These are phyloP conservation scores for Helichrysum umbraculigerum DNA, from an alignment of 129 eudicot genomes.

Conservation along the genomic window DNA sequence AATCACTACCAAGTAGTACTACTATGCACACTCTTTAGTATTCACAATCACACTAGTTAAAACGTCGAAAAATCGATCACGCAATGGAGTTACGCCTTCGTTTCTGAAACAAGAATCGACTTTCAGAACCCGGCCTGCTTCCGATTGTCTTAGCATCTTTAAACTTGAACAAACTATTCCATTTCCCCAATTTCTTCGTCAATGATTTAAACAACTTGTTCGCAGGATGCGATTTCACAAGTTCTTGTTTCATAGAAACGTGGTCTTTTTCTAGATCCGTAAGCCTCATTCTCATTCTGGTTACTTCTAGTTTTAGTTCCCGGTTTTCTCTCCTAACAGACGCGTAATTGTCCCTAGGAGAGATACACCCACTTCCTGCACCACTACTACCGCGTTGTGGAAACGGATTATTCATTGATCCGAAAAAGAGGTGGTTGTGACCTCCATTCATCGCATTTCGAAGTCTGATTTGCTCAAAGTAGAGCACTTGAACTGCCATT, in stretches of 20 bases:
- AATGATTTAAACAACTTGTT: conserved; percentile 75
- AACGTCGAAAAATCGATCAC: conserved; percentile 29
- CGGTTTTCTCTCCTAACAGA: conserved; percentile 96
- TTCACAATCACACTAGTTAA: conserved; percentile 39
- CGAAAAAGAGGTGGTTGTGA: conserved; percentile 67
- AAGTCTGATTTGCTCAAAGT: conserved; percentile 94
- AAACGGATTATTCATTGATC: conserved; percentile 67
- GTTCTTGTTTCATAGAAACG: conserved; percentile 93
- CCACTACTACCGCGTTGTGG: conserved; percentile 90
- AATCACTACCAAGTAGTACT: conserved; percentile 22
- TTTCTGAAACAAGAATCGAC: conserved; percentile 62
- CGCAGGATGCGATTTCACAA: conserved; percentile 77
- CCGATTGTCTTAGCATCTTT: conserved; percentile 45
- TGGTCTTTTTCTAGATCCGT: conserved; percentile 96
- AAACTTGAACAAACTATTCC: conserved; percentile 58
- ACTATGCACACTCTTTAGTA: conserved; percentile 39
- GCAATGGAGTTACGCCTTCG: conserved; percentile 78
- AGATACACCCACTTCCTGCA: conserved; percentile 95
- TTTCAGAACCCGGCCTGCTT: conserved; percentile 61
- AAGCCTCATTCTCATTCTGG: conserved; percentile 97
- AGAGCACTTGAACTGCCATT: conserved; percentile 97
- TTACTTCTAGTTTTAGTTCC: conserved; percentile 92
- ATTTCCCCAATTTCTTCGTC: conserved; percentile 64
- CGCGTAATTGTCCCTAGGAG: conserved; percentile 95
- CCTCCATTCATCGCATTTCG: conserved; percentile 92